Conservation (phyloP, 2,329 filamentous ascomycete genomes). For the Dactylellina parvicollis region DNA sequence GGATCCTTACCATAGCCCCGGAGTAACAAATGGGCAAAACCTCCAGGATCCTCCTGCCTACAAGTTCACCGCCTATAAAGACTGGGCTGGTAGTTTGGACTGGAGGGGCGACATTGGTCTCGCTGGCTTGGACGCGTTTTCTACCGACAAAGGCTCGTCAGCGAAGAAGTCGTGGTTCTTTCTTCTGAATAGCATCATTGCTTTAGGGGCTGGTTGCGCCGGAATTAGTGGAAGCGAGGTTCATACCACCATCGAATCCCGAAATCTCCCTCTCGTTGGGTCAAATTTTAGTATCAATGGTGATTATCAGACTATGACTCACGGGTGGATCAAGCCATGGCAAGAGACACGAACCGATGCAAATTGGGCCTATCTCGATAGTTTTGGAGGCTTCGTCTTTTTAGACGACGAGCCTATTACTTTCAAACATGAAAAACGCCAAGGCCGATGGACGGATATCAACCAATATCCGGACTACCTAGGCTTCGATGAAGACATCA, state of each 20-base stretch:
- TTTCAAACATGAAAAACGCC: slow-evolving; percentile 47
- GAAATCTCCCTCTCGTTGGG: slow-evolving; percentile 36
- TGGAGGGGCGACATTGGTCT: slow-evolving; percentile 47
- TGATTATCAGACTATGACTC: slow-evolving; percentile 27
- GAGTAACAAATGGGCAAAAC: slow-evolving; percentile 54
- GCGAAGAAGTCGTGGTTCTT: slow-evolving; percentile 55
- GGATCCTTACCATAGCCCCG: slow-evolving; percentile 54
- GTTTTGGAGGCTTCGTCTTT: slow-evolving; percentile 53
- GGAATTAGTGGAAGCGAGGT: slow-evolving; percentile 42
- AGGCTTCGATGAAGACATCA: slow-evolving; percentile 32
- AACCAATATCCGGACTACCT: slow-evolving; percentile 54
- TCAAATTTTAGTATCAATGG: slow-evolving; percentile 50
- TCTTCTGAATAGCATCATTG: slow-evolving; percentile 52
- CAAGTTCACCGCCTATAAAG: slow-evolving; percentile 45
- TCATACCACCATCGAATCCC: slow-evolving; percentile 49
- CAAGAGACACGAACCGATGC: slow-evolving; percentile 23
- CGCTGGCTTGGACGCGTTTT: slow-evolving; percentile 52
- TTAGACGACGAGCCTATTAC: slow-evolving; percentile 42
- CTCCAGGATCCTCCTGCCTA: slow-evolving; percentile 32
- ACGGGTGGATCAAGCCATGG: slow-evolving; percentile 48
- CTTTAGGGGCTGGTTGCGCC: slow-evolving; percentile 45
- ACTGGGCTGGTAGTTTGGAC: slow-evolving; percentile 54
- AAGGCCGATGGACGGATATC: slow-evolving; percentile 54
- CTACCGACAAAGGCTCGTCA: slow-evolving; percentile 44
- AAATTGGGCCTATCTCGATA: slow-evolving; percentile 53